These are phyloP conservation scores for Dendrocalamus sinicus DNA, from an alignment of 176 grass and related monocot genomes.

Conservation along the genomic window DNA sequence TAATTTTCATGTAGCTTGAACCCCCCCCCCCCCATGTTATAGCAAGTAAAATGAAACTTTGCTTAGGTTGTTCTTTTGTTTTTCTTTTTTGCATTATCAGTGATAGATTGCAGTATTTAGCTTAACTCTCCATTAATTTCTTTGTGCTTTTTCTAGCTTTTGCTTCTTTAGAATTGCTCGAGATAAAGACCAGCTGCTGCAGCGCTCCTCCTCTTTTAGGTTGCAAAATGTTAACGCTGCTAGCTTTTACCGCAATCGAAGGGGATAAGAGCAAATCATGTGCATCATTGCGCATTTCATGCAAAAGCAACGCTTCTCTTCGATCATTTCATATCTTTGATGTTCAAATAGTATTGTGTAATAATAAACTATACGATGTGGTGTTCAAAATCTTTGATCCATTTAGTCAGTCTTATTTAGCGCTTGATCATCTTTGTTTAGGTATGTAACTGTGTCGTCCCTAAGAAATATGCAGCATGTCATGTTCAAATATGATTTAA, in stretches of 20 bases:
- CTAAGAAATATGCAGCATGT: too few species aligned
- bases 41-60: slow-evolving; percentile 7
- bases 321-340: slow-evolving; percentile 41
- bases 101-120: not conserved
- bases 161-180: slow-evolving; percentile 24
- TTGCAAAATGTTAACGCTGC: slow-evolving; percentile 25
- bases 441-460: too few species aligned
- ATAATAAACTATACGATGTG: too few species aligned
- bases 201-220: slow-evolving; percentile 17
- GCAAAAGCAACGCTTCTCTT: slow-evolving; percentile 10
- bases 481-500: too few species aligned
- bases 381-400: too few species aligned
- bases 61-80: slow-evolving; percentile 38
- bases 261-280: slow-evolving; percentile 36
- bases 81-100: not conserved
- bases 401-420: too few species aligned
- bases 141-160: slow-evolving; percentile 36
- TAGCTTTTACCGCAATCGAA: slow-evolving; percentile 47
- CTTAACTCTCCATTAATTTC: not conserved
- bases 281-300: slow-evolving; percentile 10
- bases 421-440: too few species aligned
- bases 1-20: not conserved
- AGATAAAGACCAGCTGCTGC: slow-evolving; percentile 37
- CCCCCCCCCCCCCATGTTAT: not conserved
- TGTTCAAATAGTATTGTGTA: too few species aligned